Evolutionary conservation across 2,329 filamentous ascomycete genomes (phyloP), one percentile per base, ranked within the genome.

Genomic region (Epichloe glyceriae): DNA sequence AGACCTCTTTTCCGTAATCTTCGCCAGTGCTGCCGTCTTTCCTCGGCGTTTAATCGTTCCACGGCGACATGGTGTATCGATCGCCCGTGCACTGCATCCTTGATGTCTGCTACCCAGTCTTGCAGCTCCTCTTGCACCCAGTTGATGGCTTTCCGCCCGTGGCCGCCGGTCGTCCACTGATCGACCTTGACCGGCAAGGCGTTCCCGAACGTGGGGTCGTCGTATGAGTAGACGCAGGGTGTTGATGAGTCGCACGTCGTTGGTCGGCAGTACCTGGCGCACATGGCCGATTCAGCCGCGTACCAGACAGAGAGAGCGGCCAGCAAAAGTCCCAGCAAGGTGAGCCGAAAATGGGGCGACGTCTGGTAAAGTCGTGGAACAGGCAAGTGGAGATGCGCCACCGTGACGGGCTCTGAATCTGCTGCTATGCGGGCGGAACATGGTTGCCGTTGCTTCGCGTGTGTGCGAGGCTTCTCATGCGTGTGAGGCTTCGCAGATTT

Each of bases 101-200:
- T 62, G 5, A 70, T 53, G 33, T 81, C 77, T 0, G 74, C 74
- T 20, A 67, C 46, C 54, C 67, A 60, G 56, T 81, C 78, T 6
- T 65, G 63, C 1, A 71, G 54, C 37, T 76, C 70, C 47, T 78
- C 72, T 4, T 60, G 57, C 2, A 68, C 55, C 42, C 63, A 60
- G n/a, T 61, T 61, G 14, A 64, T 61, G 3, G 71, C 42, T 1
- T 55, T 57, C 38, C 75, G 73, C 5, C 74, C 75, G 35, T 63
- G 64, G 1, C 78, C 78, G 15, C 75, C 73, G 0, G 75, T 77
- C 8, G 69, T 60, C 79, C 79, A 83, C 57, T 82, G 72, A 59
- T 83, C 79, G 12, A 83, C 58, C 65, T 82, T 83, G 51, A 80
- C 73, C 3, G 80, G 79, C 44, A 83, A 69, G 1, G 78, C 76